Conservation (phyloP, 208 protist genomes). For the Plasmodiophora brassicae region DNA sequence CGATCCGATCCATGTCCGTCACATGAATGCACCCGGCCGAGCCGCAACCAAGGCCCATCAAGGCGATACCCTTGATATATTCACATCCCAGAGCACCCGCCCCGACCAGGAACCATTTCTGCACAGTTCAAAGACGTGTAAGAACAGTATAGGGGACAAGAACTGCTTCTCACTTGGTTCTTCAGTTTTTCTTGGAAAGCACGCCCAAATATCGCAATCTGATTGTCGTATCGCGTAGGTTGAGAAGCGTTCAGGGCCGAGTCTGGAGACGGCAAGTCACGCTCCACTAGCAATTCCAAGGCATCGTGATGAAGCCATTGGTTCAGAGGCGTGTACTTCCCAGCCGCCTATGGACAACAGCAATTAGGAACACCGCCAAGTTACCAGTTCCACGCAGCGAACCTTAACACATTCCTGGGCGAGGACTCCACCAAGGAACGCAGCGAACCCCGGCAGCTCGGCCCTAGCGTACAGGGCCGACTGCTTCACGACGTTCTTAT, state of each 20-base stretch:
- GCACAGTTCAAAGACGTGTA: neutral
- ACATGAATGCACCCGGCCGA: conserved; percentile 36
- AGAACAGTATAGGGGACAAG: conserved; percentile 25
- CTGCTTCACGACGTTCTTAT: neutral
- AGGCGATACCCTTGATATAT: conserved; percentile 93
- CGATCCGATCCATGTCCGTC: conserved; percentile 98
- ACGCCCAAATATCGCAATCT: conserved; percentile 22
- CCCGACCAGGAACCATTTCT: conserved; percentile 76
- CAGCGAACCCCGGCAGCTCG: conserved; percentile 48
- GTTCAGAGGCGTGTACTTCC: conserved; percentile 65
- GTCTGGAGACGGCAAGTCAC: neutral
- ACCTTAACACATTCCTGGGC: conserved; percentile 67
- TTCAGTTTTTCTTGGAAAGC: neutral
- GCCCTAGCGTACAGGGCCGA: conserved; percentile 1
- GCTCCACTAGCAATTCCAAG: conserved; percentile 50
- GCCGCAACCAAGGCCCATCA: conserved; percentile 83
- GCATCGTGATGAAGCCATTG: conserved; percentile 65
- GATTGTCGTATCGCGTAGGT: conserved; percentile 33
- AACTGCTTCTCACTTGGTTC: neutral
- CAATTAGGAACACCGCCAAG: neutral
- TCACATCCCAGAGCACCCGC: conserved; percentile 96
- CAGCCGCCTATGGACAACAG: neutral
- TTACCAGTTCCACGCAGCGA: neutral
- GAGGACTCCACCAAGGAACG: conserved; percentile 62
- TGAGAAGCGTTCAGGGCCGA: neutral